Evolutionary conservation across 441 rosid genomes (phyloP).

Genomic region (Capsella rubella): DNA sequence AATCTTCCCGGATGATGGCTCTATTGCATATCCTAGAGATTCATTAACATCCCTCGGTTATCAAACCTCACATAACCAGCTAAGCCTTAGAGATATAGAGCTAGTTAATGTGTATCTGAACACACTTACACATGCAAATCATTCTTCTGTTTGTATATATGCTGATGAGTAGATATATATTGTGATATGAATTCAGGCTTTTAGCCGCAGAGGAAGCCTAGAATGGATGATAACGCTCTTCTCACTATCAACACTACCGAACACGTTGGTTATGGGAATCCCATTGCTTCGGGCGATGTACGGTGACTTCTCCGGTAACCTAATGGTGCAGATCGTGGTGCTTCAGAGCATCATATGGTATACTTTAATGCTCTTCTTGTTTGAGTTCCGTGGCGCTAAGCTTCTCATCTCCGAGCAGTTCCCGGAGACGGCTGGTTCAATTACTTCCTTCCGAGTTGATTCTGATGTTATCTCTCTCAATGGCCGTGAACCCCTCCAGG

Average conservation of each 20-base stretch:
- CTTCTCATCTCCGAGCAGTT: slow-evolving; percentile 77
- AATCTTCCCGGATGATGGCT: no score
- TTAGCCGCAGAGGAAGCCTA: slow-evolving; percentile 57
- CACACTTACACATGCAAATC: background rate
- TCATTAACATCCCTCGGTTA: no score
- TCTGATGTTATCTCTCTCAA: slow-evolving; percentile 80
- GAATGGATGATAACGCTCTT: slow-evolving; percentile 90
- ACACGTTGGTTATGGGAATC: slow-evolving; percentile 85
- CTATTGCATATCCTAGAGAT: no score
- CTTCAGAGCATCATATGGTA: slow-evolving; percentile 86
- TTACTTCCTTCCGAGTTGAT: slow-evolving; percentile 78
- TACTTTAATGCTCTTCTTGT: slow-evolving; percentile 81
- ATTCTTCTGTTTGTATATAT: background rate
- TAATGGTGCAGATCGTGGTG: slow-evolving; percentile 90
- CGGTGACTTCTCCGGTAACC: slow-evolving; percentile 68
- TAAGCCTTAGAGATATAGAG: background rate
- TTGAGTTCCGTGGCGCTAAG: slow-evolving; percentile 83
- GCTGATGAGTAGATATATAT: background rate
- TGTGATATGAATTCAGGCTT: slow-evolving; percentile 38
- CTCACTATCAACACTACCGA: slow-evolving; percentile 82
- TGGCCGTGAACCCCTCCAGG: slow-evolving; percentile 67
- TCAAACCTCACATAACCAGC: background rate
- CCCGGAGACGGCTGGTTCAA: slow-evolving; percentile 77
- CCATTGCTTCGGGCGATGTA: slow-evolving; percentile 88
- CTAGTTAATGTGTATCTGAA: background rate